Base-by-base conservation (phyloP, 108 stramenopile species). In the Bacterosira constricta region DNA sequence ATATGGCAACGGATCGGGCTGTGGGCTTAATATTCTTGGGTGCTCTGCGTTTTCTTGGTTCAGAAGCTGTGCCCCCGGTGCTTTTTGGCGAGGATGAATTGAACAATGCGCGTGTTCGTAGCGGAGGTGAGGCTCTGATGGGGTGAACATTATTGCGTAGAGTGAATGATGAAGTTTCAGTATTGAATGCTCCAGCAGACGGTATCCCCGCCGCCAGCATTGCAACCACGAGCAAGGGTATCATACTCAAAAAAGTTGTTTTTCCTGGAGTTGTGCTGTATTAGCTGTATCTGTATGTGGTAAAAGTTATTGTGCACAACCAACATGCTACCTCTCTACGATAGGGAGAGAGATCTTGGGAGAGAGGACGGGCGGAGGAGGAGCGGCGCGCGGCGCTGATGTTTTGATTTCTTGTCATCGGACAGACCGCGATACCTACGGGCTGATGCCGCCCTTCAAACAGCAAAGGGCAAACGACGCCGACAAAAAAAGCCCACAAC, bases 1-100 rank as follows among this genome's bases (percentile, higher is more conserved):
- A 35, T 50, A 75, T 65, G 20, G 74, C 74, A 27, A 75, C 74
- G 37, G 34, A 79, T 31, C 78, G 67, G 11, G 78, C 73, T 13
- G 78, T 74, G 1, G 66, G 67, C 3, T 36, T 12, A 42, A 42
- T 11, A 42, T 2, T 42, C 41, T 42, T 42, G 15, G 4, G 27
- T 27, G 60, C 15, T 6, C 29, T 18, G 12, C 61, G 34, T 8
- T 42, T 30, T 26, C 18, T 38, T 20, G 42, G 0, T 37, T 25
- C 23, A n/a, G 42, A 21, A 3, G 42, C n/a, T 46, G 20, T 18
- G n/a, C 32, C 56, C 27, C 31, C 36, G 35, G 31, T 27, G 7
- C 20, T 62, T 4, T 21, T 62, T 18, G 38, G 3, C 23, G 42
- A 15, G 2, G 39, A 45, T 25, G 61, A n/a, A 44, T 46, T 30